These are phyloP conservation scores for Priceomyces haplophilus DNA, from an alignment of 805 yeast species.

Conservation along the genomic window DNA sequence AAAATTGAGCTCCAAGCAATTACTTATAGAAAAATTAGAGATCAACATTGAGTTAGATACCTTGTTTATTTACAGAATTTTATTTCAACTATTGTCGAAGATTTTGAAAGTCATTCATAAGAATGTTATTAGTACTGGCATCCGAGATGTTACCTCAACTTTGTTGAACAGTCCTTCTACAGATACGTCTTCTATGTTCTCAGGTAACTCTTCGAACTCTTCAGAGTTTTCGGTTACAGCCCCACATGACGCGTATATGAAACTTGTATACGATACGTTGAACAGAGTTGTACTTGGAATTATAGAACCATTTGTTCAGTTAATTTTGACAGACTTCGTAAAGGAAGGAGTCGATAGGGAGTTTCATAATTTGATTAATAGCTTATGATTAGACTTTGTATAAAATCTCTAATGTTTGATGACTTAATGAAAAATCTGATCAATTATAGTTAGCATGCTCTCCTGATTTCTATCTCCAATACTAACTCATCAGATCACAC, in stretches of 20 bases:
- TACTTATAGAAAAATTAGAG: constrained; percentile 43
- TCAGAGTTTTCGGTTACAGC: constrained; percentile 19
- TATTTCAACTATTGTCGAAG: constrained; percentile 27
- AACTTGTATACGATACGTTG: constrained; percentile 24
- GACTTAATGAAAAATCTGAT: not conserved
- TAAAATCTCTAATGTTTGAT: not conserved
- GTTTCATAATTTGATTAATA: constrained; percentile 27
- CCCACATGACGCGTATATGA: constrained; percentile 31
- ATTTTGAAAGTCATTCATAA: constrained; percentile 24
- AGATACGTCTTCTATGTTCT: constrained; percentile 36
- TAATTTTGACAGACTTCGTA: constrained; percentile 30
- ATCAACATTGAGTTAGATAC: constrained; percentile 40
- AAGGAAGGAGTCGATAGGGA: constrained; percentile 26
- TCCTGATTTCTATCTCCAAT: too few relatives aligned
- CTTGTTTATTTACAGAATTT: constrained; percentile 35
- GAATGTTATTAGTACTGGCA: constrained; percentile 17
- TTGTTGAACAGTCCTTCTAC: not conserved
- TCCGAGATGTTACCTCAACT: not conserved
- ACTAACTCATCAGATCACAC: constrained; percentile 2
- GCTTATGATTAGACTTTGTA: constrained; percentile 10
- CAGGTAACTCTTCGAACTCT: constrained; percentile 25
- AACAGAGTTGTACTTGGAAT: constrained; percentile 32
- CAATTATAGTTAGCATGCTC: not conserved
- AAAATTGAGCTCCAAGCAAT: constrained; percentile 36
- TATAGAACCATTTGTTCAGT: constrained; percentile 34